Percentiles rank a stretch among this genome's conserved stretches.
phyloP scores from a whole-genome alignment of 2,329 filamentous ascomycete genomes.

The Metarhizium rileyi region DNA sequence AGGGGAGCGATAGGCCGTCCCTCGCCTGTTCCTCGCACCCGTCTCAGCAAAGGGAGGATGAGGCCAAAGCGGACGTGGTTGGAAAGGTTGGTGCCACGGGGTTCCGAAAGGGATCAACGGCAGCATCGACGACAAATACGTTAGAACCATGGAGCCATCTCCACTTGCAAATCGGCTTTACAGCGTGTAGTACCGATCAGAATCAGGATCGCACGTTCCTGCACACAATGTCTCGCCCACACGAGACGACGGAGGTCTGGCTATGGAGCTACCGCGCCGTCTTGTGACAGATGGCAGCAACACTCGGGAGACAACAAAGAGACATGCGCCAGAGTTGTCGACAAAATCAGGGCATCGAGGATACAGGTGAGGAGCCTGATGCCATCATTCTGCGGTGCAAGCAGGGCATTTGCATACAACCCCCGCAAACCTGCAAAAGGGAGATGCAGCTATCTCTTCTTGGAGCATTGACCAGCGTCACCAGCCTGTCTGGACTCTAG shows the following conservation, averaged over 20 bases:
- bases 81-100: not conserved
- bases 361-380: not conserved
- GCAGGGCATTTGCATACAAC: not conserved
- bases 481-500: not conserved
- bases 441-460: not conserved
- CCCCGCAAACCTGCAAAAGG: not conserved
- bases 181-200: not conserved
- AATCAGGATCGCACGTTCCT: not conserved
- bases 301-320: too few species aligned
- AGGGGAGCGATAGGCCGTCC: not conserved
- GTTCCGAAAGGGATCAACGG: not conserved
- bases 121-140: not conserved
- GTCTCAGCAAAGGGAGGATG: not conserved
- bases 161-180: not conserved
- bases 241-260: not conserved
- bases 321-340: not conserved
- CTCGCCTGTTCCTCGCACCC: not conserved
- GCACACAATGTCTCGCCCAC: not conserved
- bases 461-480: not conserved
- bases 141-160: not conserved
- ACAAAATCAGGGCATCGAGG: not conserved
- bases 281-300: not conserved
- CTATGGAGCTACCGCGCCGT: not conserved
- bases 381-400: not conserved
- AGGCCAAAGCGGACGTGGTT: not conserved